Evolutionary conservation across 108 stramenopile species (phyloP).

Genomic region (Nitzschia putrida): DNA sequence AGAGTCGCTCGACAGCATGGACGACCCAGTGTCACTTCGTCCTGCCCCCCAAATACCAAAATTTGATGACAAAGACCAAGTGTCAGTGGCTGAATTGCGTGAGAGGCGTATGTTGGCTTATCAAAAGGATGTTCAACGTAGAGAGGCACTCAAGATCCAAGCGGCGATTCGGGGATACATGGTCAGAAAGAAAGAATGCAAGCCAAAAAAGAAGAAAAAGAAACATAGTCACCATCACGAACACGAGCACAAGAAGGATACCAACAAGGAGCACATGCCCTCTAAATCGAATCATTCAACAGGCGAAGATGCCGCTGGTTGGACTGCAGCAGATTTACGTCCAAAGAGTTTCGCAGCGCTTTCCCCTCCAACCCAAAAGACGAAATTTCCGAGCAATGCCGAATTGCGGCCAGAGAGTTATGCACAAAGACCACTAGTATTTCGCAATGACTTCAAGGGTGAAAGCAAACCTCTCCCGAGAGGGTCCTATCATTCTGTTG

Average conservation of each 20-base stretch:
- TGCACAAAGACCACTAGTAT: background rate
- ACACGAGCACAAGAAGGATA: background rate
- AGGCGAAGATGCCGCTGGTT: too few relatives aligned
- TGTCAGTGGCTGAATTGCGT: slow-evolving; percentile 7
- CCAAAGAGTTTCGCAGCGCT: too few relatives aligned
- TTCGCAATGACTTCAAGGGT: background rate
- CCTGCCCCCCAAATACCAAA: background rate
- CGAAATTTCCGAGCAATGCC: too few relatives aligned
- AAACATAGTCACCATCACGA: background rate
- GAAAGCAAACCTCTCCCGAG: too few relatives aligned
- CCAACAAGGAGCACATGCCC: too few relatives aligned
- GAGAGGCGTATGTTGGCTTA: slow-evolving; percentile 4
- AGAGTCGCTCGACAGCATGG: background rate
- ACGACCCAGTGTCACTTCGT: background rate
- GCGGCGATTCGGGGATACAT: slow-evolving; percentile 13
- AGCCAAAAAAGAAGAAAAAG: background rate
- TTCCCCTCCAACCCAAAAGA: too few relatives aligned
- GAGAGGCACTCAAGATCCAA: slow-evolving; percentile 8
- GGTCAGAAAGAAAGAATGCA: background rate
- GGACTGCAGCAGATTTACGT: too few relatives aligned
- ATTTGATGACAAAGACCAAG: background rate
- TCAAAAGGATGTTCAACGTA: slow-evolving; percentile 1
- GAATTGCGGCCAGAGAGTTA: background rate
- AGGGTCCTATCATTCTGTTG: too few relatives aligned
- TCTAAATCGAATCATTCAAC: too few relatives aligned